Evolutionary conservation across 768 basidiomycete genomes (phyloP), one percentile per base, ranked within the genome.

Genomic region (Mycena latifolia): DNA sequence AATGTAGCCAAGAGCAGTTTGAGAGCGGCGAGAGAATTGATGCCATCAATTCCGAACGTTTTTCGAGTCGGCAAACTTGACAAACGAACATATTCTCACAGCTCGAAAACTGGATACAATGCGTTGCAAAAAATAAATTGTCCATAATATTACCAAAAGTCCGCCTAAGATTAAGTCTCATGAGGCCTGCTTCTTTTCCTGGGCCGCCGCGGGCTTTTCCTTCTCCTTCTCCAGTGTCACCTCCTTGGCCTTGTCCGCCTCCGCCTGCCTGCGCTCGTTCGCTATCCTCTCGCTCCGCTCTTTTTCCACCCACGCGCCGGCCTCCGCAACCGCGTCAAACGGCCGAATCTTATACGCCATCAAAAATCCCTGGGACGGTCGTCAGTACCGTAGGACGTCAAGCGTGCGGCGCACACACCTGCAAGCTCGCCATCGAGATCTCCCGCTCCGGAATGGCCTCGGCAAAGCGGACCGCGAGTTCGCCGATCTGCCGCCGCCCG

Each of bases 321-420:
- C 75, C 1, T 75, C 77, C 6, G 73, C 71, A 8, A 83, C 82
- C 9, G 89, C 90, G 22, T 79, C 81, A 61, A 79, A 70, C 0
- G 90, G 89, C 12, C 84, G 76, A 8, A 76, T 81, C 75, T 91
- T 89, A 78, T 88, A 84, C 28, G 79, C 73, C 88, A 92, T 89
- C 65, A 92, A 73, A 72, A 85, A 81, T 5, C 75, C 79, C 67
- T 43, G 20, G 10, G 8, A 41, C 14, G 27, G 7, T 18, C 35
- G 22, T n/a, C 9, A 25, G 27, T 31, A 3, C 17, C 11, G 1
- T 29, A 37, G 39, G n/a, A 6, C 10, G 22, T 8, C 37, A 14
- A 9, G 15, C 37, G 37, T 12, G 22, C n/a, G n/a, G 35, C 55
- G 10, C 17, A 52, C 61, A 39, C 24, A 68, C 76, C 69, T 81